Percentiles rank a stretch among this genome's conserved stretches.
These are phyloP conservation scores for Talaromyces sp. DNA, from an alignment of 2,329 filamentous ascomycete species.

Conservation along the genomic window DNA sequence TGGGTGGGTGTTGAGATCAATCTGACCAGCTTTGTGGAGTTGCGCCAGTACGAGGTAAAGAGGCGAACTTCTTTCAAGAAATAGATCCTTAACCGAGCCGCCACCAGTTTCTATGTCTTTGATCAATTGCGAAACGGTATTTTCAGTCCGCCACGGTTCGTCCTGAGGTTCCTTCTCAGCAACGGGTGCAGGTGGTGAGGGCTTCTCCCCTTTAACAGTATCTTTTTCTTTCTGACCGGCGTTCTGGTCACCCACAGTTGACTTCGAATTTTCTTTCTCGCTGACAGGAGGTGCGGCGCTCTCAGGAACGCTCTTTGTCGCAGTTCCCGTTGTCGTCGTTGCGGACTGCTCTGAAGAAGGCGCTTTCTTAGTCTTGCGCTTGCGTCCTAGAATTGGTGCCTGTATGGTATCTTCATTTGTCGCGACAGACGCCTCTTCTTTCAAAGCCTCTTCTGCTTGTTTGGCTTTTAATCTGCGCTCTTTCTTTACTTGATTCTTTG, in stretches of 20 bases:
- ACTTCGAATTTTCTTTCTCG: slow-evolving; percentile 22
- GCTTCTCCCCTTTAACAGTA: slow-evolving; percentile 17
- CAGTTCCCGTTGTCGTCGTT: not conserved
- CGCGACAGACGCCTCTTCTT: slow-evolving; percentile 33
- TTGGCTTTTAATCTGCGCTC: slow-evolving; percentile 49
- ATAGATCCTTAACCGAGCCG: slow-evolving; percentile 35
- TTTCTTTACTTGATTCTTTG: slow-evolving; percentile 61
- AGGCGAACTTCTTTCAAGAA: slow-evolving; percentile 34
- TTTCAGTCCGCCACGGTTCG: slow-evolving; percentile 35
- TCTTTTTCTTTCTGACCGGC: slow-evolving; percentile 21
- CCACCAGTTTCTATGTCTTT: slow-evolving; percentile 34
- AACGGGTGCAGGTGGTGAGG: slow-evolving; percentile 6
- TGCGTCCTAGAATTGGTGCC: slow-evolving; percentile 59
- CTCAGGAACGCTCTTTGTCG: not conserved
- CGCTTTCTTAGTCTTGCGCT: slow-evolving; percentile 54
- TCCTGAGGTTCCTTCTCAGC: slow-evolving; percentile 17
- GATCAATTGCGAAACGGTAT: slow-evolving; percentile 36
- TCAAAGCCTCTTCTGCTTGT: slow-evolving; percentile 41
- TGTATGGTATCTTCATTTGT: slow-evolving; percentile 47
- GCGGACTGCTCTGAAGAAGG: slow-evolving; percentile 21
- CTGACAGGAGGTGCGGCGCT: slow-evolving; percentile 11
- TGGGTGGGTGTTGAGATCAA: slow-evolving; percentile 35
- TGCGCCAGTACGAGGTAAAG: slow-evolving; percentile 35
- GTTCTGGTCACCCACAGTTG: slow-evolving; percentile 19
- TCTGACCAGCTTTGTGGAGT: slow-evolving; percentile 32